These are phyloP conservation scores for Tuber calosporum DNA, from an alignment of 495 filamentous ascomycete genomes.

Conservation along the genomic window DNA sequence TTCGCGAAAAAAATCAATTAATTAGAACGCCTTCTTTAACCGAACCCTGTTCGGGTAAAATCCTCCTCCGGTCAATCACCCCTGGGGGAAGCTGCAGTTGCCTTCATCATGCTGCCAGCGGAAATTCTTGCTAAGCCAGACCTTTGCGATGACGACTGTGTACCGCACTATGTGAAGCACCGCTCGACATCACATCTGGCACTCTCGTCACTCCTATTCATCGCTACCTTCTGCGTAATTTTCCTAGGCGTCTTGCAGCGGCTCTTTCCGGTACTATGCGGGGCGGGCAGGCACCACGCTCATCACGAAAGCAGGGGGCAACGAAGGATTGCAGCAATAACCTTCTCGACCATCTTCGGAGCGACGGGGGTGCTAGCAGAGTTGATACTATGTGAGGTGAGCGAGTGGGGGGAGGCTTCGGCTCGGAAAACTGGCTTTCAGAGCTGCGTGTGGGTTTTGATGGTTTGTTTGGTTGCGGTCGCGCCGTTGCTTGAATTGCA, in stretches of 20 bases:
- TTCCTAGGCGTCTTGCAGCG: conserved; percentile 53
- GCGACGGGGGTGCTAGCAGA: conserved; percentile 66
- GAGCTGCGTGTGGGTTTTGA: conserved; percentile 56
- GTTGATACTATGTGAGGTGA: conserved; percentile 70
- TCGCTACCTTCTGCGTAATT: conserved; percentile 56
- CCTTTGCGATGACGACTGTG: conserved; percentile 37
- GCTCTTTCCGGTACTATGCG: conserved; percentile 59
- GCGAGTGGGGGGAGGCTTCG: conserved; percentile 57
- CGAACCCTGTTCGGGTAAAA: not conserved
- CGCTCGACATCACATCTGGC: conserved; percentile 31
- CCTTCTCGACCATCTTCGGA: conserved; percentile 65
- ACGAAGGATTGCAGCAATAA: conserved; percentile 52
- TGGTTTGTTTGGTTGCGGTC: conserved; percentile 59
- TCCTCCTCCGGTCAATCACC: not conserved
- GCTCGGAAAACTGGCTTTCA: conserved; percentile 57
- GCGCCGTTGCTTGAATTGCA: conserved; percentile 67
- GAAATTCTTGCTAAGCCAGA: conserved; percentile 1
- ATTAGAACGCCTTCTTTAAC: not conserved
- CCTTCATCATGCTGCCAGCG: not conserved
- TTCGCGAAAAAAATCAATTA: not conserved
- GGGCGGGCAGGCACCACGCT: conserved; percentile 51
- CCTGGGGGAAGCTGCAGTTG: not conserved
- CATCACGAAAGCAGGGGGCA: conserved; percentile 45
- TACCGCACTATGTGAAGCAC: conserved; percentile 24
- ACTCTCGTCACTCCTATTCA: conserved; percentile 53